phyloP scores from a whole-genome alignment of 176 grass and related monocot genomes.

The Pharus latifolius region DNA sequence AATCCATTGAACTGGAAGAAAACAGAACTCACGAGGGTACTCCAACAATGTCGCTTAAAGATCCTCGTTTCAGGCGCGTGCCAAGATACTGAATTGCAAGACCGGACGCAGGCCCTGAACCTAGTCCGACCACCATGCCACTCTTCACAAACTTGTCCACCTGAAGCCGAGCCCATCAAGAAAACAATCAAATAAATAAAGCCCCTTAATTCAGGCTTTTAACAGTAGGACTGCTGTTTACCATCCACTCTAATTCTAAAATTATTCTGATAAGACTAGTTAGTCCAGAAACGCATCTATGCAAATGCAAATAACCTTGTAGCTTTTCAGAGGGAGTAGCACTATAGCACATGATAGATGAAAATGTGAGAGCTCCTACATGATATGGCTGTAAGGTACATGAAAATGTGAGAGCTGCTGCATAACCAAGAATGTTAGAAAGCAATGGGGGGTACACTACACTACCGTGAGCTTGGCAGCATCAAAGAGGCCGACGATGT shows the following conservation, averaged over 20 bases:
- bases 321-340: too few species aligned
- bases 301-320: too few species aligned
- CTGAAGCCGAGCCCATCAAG: constrained; percentile 19
- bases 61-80: constrained; percentile 47
- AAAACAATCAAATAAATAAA: too few species aligned
- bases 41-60: constrained; percentile 42
- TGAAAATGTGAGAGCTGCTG: too few species aligned
- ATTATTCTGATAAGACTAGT: too few species aligned
- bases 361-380: too few species aligned
- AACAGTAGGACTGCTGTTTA: too few species aligned
- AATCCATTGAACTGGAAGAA: background rate
- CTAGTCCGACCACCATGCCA: constrained; percentile 78
- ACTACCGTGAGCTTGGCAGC: constrained; percentile 57
- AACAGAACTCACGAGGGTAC: constrained; percentile 58
- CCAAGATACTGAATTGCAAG: constrained; percentile 67
- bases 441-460: background rate
- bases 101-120: constrained; percentile 62
- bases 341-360: too few species aligned
- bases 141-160: constrained; percentile 74
- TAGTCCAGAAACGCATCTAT: too few species aligned
- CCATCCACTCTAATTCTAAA: too few species aligned
- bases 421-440: background rate
- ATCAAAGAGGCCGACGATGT: constrained; percentile 43
- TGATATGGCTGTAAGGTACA: too few species aligned
- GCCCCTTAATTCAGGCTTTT: too few species aligned